A percentile compares a stretch with the other conserved stretches of the same genome.
phyloP scores from a whole-genome alignment of 2,329 filamentous ascomycete genomes.

The Trichoderma brevicompactum region DNA sequence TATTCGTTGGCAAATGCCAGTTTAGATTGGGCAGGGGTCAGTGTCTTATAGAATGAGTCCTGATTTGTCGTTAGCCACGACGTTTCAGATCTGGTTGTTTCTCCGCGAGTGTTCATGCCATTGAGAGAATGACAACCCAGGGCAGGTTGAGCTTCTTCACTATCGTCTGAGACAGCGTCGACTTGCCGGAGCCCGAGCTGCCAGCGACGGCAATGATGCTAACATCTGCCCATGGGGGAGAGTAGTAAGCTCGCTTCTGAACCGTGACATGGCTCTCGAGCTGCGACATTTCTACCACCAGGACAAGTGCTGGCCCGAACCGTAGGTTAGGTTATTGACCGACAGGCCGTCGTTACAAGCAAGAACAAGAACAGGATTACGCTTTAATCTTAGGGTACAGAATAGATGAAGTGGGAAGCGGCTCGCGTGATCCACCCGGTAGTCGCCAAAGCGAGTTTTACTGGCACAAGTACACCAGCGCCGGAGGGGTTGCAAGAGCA shows the following conservation, averaged over 20 bases:
- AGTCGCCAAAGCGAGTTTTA: constrained; percentile 12
- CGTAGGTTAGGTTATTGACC: constrained; percentile 8
- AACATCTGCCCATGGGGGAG: constrained; percentile 93
- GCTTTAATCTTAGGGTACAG: constrained; percentile 24
- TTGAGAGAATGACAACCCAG: constrained; percentile 97
- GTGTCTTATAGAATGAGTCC: constrained; percentile 97
- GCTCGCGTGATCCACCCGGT: constrained; percentile 24
- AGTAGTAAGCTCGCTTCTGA: constrained; percentile 73
- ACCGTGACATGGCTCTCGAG: constrained; percentile 53
- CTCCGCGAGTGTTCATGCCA: constrained; percentile 61
- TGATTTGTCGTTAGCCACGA: constrained; percentile 46
- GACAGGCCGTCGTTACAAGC: constrained; percentile 14
- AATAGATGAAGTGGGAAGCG: constrained; percentile 22
- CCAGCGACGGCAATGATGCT: constrained; percentile 97
- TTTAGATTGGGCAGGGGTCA: constrained; percentile 77
- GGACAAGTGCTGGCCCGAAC: constrained; percentile 16
- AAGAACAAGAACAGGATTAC: constrained; percentile 18
- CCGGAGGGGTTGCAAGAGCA: background rate
- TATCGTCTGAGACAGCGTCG: constrained; percentile 89
- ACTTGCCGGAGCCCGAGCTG: constrained; percentile 93
- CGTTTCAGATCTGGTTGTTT: constrained; percentile 15
- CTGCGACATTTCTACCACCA: constrained; percentile 37
- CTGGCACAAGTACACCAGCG: background rate
- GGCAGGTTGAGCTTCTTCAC: constrained; percentile 87
- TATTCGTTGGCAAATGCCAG: constrained; percentile 88